Evolutionary conservation across 495 filamentous ascomycete genomes (phyloP), one percentile per base, ranked within the genome.

Genomic region (Rusavskia elegans): DNA sequence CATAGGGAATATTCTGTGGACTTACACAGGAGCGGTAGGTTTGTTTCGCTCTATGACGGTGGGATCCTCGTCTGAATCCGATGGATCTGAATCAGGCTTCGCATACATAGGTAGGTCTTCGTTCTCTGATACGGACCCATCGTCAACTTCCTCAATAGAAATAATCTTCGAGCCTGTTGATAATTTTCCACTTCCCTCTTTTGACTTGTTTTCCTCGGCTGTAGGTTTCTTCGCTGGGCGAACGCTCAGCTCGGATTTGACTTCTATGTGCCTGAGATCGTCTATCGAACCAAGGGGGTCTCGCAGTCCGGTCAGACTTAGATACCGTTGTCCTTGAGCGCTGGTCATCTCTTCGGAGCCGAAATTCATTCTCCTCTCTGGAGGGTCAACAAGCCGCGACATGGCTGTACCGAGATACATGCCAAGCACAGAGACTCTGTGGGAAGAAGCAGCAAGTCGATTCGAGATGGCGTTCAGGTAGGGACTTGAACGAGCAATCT

Each of bases 41-140:
- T 89, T 95, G 62, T 86, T 78, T 37, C 89, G 77, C 49, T 82
- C 79, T 39, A 97, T 72, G 35, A 93, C 66, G 0, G 87, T 94
- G 14, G 93, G 81, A 61, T 99, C 93, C 25, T 95, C 90, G 51
- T 94, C 88, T 0, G 83, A 85, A 64, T 97, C 93, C 53, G 88
- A 84, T 2, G 77, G 72, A 59, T 99, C 93, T n/a, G 85, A 89
- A 62, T 94, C 92, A 0, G 89, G 89, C 61, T 95, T 95, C 29
- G 76, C 80, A 61, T 96, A 97, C 4, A 86, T 81, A 11, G 79
- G 71, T 0, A 97, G 68, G 53, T 86, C 86, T 10, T 87, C 82
- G 49, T 87, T 79, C 52, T 87, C 81, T 2, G 67, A 71, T 5
- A 74, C 66, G 0, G 57, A 51, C 11, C 66, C 67, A 13, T 69